Base-by-base conservation (phyloP, 2,329 filamentous ascomycete species). In the Lachnum nothofagi region DNA sequence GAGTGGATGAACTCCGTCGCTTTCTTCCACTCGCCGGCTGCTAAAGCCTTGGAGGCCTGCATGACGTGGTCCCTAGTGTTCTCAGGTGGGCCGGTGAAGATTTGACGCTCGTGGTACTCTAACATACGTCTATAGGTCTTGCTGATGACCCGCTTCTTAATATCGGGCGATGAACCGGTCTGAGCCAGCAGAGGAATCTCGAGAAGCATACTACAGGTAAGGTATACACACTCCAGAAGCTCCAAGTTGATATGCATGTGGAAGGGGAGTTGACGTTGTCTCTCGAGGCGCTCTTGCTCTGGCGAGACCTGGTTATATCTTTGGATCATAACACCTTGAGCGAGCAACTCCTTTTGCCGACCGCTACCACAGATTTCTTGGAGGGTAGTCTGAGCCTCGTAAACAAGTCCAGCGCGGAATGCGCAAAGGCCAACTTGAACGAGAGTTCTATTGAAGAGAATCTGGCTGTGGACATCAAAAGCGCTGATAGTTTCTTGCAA, bases 231-330 rank as follows among this genome's bases (percentile, higher is more conserved):
- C 75, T 98, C 93, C 33, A 98, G 81, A 47, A 98, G 82, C 71
- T 98, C 93, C 44, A 98, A 80, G 77, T 98, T 98, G 78, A 98
- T 98, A 79, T 98, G 93, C 90, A 98, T 96, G 77, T 98, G 93
- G 84, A 98, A 98, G 31, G 93, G 93, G 60, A 98, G 80, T 74
- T 98, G 93, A 63, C 93, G 85, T 74, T 97, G 91, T 68, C 93
- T 88, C 76, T 98, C 93, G 33, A 97, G 80, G 59, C 91, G 88
- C 75, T 98, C 93, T 72, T 98, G 93, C 72, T 98, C 93, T 16
- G 93, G 93, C 29, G 91, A 93, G 54, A 98, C 93, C 65, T 95
- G 91, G 63, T 82, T 91, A 74, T 91, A 98, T 61, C 93, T 83
- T 75, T 98, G 93, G 69, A 98, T 93, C 77, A 97, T 95, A 55